phyloP scores from a whole-genome alignment of 805 yeast genomes.

The Danielia reshetovae region DNA sequence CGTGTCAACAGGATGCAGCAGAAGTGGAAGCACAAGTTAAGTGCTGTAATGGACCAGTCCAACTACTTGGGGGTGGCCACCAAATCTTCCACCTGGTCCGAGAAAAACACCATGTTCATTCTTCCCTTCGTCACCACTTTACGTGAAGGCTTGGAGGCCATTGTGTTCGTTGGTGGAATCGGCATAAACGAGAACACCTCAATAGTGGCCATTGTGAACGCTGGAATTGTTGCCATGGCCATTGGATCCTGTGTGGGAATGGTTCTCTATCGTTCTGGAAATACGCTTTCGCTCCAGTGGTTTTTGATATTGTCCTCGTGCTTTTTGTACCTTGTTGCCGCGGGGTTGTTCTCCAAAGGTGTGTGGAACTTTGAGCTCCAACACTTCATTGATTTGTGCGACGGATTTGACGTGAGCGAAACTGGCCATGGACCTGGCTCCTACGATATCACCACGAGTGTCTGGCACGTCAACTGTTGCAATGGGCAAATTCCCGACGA shows the following conservation, averaged over 20 bases:
- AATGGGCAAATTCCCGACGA: constrained; percentile 73
- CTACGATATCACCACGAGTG: constrained; percentile 70
- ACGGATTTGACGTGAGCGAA: constrained; percentile 82
- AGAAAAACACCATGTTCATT: constrained; percentile 66
- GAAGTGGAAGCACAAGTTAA: constrained; percentile 41
- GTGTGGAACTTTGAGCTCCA: constrained; percentile 89
- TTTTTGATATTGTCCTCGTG: constrained; percentile 75
- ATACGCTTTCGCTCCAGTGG: constrained; percentile 67
- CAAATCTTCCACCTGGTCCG: constrained; percentile 24
- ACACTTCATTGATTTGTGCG: constrained; percentile 64
- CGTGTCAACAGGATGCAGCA: constrained; percentile 42
- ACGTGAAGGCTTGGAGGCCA: constrained; percentile 89
- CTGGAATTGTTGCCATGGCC: constrained; percentile 54
- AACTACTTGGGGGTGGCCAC: constrained; percentile 19
- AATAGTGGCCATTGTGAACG: constrained; percentile 51
- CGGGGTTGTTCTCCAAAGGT: constrained; percentile 82
- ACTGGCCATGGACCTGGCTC: constrained; percentile 93
- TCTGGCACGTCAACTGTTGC: constrained; percentile 96
- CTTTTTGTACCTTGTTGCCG: constrained; percentile 77
- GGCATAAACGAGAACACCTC: constrained; percentile 70
- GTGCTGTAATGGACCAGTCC: constrained; percentile 22
- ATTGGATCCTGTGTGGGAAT: constrained; percentile 64
- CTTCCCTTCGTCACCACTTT: constrained; percentile 82
- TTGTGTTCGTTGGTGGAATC: constrained; percentile 87
- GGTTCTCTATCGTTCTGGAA: constrained; percentile 71